Evolutionary conservation across 495 filamentous ascomycete species (phyloP).

Genomic region (Daldinia decipiens): DNA sequence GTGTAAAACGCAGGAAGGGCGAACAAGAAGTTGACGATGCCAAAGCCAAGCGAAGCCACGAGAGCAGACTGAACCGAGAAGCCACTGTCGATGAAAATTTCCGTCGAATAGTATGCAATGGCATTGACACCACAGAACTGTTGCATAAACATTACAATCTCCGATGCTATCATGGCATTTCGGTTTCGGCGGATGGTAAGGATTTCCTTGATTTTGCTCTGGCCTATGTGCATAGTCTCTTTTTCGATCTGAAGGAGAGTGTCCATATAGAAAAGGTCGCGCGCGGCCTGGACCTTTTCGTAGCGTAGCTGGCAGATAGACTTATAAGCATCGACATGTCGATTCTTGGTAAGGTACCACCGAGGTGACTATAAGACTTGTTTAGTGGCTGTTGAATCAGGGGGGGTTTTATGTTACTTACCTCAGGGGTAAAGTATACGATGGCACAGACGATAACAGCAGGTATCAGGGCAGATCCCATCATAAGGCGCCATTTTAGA

Average conservation of each 20-base stretch:
- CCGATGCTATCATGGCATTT: constrained; percentile 75
- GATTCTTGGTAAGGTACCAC: constrained; percentile 80
- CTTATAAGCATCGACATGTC: constrained; percentile 71
- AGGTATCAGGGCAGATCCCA: constrained; percentile 80
- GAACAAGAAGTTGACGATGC: constrained; percentile 82
- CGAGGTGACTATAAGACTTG: constrained; percentile 58
- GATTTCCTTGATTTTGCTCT: constrained; percentile 73
- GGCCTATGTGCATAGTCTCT: constrained; percentile 64
- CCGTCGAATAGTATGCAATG: constrained; percentile 74
- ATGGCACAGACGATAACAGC: constrained; percentile 74
- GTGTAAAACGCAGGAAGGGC: constrained; percentile 82
- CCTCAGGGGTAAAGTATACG: constrained; percentile 80
- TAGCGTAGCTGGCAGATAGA: constrained; percentile 73
- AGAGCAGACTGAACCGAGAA: constrained; percentile 68
- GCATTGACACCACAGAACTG: constrained; percentile 78
- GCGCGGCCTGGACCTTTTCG: constrained; percentile 78
- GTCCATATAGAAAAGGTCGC: constrained; percentile 86
- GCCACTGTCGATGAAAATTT: constrained; percentile 69
- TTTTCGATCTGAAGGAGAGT: constrained; percentile 75
- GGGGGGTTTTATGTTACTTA: constrained; percentile 35
- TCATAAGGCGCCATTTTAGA: constrained; percentile 86
- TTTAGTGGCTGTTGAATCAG: constrained; percentile 14
- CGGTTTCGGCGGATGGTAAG: constrained; percentile 80
- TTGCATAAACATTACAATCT: constrained; percentile 89
- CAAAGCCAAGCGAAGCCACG: constrained; percentile 75